These are phyloP conservation scores for Zygosaccharomyces bisporus DNA, from an alignment of 805 yeast genomes.

Conservation along the genomic window DNA sequence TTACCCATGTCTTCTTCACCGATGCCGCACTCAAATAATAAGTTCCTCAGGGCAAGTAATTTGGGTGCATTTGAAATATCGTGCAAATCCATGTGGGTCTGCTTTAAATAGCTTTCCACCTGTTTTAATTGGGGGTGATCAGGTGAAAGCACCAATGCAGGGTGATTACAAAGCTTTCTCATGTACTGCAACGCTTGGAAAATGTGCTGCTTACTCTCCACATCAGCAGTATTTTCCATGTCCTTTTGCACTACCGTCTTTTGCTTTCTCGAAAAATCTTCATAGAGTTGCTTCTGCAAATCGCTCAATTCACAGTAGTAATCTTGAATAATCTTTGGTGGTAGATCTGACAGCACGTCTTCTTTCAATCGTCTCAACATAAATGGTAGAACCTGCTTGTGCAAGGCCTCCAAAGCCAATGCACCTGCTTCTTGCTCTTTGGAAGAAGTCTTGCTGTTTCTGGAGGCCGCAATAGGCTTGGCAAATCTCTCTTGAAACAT, in stretches of 20 bases:
- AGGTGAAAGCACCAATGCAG: slow-evolving; percentile 78
- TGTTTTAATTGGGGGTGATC: slow-evolving; percentile 77
- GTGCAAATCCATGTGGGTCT: slow-evolving; percentile 55
- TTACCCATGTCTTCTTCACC: slow-evolving; percentile 39
- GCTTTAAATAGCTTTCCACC: slow-evolving; percentile 56
- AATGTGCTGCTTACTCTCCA: slow-evolving; percentile 76
- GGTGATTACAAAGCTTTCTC: slow-evolving; percentile 96
- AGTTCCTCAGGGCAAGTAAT: slow-evolving; percentile 70
- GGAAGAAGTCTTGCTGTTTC: slow-evolving; percentile 81
- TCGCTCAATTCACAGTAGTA: slow-evolving; percentile 95
- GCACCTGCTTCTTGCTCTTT: slow-evolving; percentile 98
- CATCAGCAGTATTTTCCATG: slow-evolving; percentile 45
- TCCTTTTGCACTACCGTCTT: slow-evolving; percentile 67
- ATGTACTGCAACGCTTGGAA: slow-evolving; percentile 97
- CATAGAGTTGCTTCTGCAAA: slow-evolving; percentile 80
- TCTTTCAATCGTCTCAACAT: slow-evolving; percentile 94
- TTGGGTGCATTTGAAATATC: slow-evolving; percentile 90
- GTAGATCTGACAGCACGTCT: slow-evolving; percentile 91
- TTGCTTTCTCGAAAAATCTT: slow-evolving; percentile 84
- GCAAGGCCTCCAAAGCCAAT: slow-evolving; percentile 89
- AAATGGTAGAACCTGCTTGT: slow-evolving; percentile 94
- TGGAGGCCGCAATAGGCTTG: slow-evolving; percentile 93
- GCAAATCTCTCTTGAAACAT: slow-evolving; percentile 92
- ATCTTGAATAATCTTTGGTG: slow-evolving; percentile 98
- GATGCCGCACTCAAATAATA: slow-evolving; percentile 90